Conservation (phyloP, 768 basidiomycete species). For the Candolleomyces eurysporus region DNA sequence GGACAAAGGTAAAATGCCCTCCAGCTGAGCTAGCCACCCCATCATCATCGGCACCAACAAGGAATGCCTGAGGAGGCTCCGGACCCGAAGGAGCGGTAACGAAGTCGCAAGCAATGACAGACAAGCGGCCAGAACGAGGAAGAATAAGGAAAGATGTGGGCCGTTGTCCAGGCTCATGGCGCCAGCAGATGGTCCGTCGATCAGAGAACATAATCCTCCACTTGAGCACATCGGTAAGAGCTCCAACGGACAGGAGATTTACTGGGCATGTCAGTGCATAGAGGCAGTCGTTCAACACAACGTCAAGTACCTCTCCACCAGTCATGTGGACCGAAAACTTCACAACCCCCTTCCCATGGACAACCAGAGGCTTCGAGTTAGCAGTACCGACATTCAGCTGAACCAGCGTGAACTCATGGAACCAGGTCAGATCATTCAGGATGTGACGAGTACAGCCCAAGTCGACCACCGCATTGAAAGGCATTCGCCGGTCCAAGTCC, state of each 20-base stretch:
- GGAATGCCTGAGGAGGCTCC: neutral
- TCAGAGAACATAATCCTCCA: neutral
- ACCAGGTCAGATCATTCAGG: conserved; percentile 11
- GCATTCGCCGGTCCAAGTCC: no score
- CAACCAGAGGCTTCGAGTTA: conserved; percentile 15
- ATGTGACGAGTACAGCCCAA: conserved; percentile 21
- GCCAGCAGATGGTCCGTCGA: neutral
- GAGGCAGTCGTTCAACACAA: conserved; percentile 19
- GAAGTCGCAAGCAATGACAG: neutral
- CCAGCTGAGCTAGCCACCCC: neutral
- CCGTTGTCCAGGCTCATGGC: neutral
- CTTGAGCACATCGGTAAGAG: conserved; percentile 5
- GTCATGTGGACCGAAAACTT: neutral
- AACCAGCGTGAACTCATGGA: conserved; percentile 15
- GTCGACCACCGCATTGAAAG: conserved; percentile 16
- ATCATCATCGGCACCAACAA: neutral
- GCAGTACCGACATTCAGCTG: conserved; percentile 16
- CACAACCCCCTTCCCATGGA: conserved; percentile 15
- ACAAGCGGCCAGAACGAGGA: neutral
- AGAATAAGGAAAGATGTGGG: neutral
- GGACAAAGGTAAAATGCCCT: neutral
- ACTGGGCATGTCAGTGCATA: conserved; percentile 20
- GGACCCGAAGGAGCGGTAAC: neutral
- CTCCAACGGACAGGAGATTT: conserved; percentile 20
- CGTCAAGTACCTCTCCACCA: conserved; percentile 1